Base-by-base conservation (phyloP, 2,329 filamentous ascomycete species). In the Lachnellula subtilissima region DNA sequence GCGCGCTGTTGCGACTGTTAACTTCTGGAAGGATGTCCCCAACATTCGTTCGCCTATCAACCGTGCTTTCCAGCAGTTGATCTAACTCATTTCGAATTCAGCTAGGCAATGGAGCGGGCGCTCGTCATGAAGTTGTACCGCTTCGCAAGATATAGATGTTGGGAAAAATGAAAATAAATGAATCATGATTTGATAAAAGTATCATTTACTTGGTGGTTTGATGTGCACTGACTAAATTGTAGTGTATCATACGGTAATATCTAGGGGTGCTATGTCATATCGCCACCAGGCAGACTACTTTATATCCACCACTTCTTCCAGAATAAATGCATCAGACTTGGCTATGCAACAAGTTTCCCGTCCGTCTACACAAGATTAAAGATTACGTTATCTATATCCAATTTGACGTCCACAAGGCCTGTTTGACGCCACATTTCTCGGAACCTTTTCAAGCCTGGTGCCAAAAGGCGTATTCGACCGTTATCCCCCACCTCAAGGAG, bases 61-160 rank as follows among this genome's bases (percentile, higher is more conserved):
- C 85, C 89, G 91, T 74, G 94, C 94, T 70, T 99, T 99, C 85
- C 84, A 94, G 80, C 92, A 99, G 80, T 82, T 97, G 69, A 89
- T 96, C 76, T 97, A 94, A 81, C 66, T 43, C 36, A 23, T 23
- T 36, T 49, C 19, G 43, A 11, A 52, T 40, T 17, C 15, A 17
- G 37, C 37, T 39, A 40, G 37, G 37, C 37, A 40, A 17, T 40
- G 28, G 47, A 53, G 48, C 40, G 53, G 37, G 12, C n/a, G 22
- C 22, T 23, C 28, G 28, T 32, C 19, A n/a, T 35, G 23, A 48
- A 48, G n/a, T 28, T 57, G 47, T 57, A 54, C 23, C 43, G 48
- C 48, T 37, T 57, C 50, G 43, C 36, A 42, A 32, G 35, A 36
- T 19, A 48, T 54, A 54, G 55, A 50, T 12, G 17, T 39, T 22